Evolutionary conservation across 2,329 filamentous ascomycete species (phyloP), one percentile per base, ranked within the genome.

Genomic region (Sporothrix dimorphospora): DNA sequence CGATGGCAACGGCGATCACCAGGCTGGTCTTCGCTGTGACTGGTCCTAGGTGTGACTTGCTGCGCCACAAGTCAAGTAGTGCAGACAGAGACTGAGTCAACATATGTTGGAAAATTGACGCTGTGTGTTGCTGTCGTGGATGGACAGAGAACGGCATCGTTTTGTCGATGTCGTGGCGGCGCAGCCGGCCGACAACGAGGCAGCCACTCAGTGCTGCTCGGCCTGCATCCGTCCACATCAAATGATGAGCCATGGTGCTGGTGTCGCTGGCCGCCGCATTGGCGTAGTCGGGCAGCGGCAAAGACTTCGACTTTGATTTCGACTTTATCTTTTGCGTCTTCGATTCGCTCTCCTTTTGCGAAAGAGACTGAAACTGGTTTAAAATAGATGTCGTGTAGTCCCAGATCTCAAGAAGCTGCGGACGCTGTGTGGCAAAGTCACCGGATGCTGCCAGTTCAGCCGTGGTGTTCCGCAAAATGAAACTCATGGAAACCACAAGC

Each of bases 381-480:
- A 74, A 63, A 6, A 74, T 53, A 2, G 71, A 72, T 1, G 55
- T 63, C 3, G 71, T n/a, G 42, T 61, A 51, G 49, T 73, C 71
- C 73, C 73, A 74, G 2, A 73, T 70, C 40, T 74, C 71, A 1
- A 72, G 38, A 3, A 72, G 57, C 14, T 67, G 69, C 6, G 57
- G 65, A 3, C 68, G 73, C 27, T 69, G 71, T 69, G 45, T 19
- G 1, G 53, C n/a, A 11, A 63, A 51, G 1, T 55, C 53, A 4
- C 45, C 71, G 4, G 55, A 47, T 7, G 65, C 12, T 1, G 19
- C 21, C 6, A 21, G 21, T n/a, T 45, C 66, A 19, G 53, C 30
- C 21, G 51, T 24, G 3, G 63, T 9, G 14, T 34, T 63, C 12
- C 6, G 12, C 49, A n/a, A 7, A 38, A 42, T 9, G 69, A 9